These are phyloP conservation scores for Mucor ambiguus DNA, from an alignment of 371 early-diverging fungal species.

Conservation along the genomic window DNA sequence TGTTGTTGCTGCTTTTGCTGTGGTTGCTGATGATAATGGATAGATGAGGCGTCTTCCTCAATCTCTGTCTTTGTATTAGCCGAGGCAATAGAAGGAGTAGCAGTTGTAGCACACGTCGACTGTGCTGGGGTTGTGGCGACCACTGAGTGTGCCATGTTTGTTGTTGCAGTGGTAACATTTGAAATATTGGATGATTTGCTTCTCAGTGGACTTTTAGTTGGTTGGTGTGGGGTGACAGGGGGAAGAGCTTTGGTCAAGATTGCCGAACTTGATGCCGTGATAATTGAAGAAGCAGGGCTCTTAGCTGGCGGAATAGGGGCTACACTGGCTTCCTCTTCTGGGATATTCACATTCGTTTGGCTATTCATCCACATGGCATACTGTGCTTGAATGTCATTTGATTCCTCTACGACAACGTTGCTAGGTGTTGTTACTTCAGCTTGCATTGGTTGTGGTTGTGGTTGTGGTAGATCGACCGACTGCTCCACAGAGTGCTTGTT, in stretches of 20 bases:
- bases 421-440: not conserved
- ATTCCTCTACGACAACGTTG: not conserved
- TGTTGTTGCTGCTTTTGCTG: not conserved
- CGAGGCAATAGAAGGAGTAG: slow-evolving; percentile 8
- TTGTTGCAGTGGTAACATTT: slow-evolving; percentile 11
- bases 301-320: slow-evolving; percentile 7
- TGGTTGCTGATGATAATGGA: slow-evolving; percentile 7
- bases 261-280: not conserved
- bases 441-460: not conserved
- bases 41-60: not conserved
- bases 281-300: not conserved
- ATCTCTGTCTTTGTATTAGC: not conserved
- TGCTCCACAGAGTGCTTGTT: not conserved
- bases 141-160: not conserved
- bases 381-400: slow-evolving; percentile 38
- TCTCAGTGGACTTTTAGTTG: slow-evolving; percentile 24
- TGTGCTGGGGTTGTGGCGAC: slow-evolving; percentile 5
- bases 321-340: not conserved
- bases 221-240: slow-evolving; percentile 6
- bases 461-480: not conserved
- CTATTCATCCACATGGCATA: slow-evolving; percentile 50
- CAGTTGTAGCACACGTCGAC: not conserved
- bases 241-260: slow-evolving; percentile 8
- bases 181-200: slow-evolving; percentile 31
- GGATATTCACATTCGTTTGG: slow-evolving; percentile 12